Evolutionary conservation across 2,329 filamentous ascomycete genomes (phyloP), one percentile per base, ranked within the genome.

Genomic region (Capronia epimyces): DNA sequence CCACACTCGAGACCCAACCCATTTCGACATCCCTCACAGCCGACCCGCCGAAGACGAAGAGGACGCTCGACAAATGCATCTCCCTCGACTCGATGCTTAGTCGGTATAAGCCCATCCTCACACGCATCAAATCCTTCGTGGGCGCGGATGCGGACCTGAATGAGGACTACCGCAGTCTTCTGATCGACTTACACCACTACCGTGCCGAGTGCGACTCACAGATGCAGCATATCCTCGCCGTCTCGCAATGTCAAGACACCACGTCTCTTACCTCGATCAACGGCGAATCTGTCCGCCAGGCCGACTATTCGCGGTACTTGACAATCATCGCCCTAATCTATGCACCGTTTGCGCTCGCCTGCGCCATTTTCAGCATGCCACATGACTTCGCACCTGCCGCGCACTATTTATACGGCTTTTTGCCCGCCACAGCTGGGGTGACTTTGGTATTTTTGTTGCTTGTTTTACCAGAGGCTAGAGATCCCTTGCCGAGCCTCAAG

Each of bases 141-240:
- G 49, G 48, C 15, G 21, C 37, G 21, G 51, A 52, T 36, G 22
- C 51, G 36, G 53, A 56, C 8, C 25, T 59, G 22, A 53, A 45
- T 16, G 57, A 56, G 12, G 54, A 56, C 40, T 59, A 59, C 46
- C 51, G 57, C 5, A 41, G 37, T 9, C 46, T 59, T 3, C 42
- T 59, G 34, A 55, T 56, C 46, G 53, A 53, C 18, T 46, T 59
- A 15, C 57, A 59, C 52, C 53, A 55, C 43, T 54, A 59, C 22
- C 54, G 57, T 20, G 53, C 51, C 18, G 51, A 56, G 34, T 56
- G 51, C 49, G 53, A 59, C 45, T 51, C 48, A 4, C 51, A 53
- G 42, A 55, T 57, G 49, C 53, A 57, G 36, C 57, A 59, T 29
- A 53, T 59, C 40, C 52, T 50, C n/a, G 46, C 54, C n/a, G 50